Evolutionary conservation across 345 rosid species (phyloP).

Genomic region (Boechera divaricarpa): DNA sequence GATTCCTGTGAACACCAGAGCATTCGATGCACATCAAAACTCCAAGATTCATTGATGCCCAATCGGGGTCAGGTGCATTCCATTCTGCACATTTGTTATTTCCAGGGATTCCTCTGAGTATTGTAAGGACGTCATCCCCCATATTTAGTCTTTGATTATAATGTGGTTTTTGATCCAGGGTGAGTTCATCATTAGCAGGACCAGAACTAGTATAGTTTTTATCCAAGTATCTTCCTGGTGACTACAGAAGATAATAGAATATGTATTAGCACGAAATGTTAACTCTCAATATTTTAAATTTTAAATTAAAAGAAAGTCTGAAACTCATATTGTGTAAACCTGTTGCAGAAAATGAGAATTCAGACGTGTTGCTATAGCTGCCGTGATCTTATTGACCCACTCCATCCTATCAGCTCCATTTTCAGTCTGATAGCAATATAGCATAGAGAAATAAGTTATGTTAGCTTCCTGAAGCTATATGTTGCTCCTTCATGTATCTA

Average conservation of each 20-base stretch:
- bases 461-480: conserved; percentile 20
- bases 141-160: conserved; percentile 42
- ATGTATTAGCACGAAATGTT: conserved; percentile 28
- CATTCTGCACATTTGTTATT: conserved; percentile 87
- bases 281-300: conserved; percentile 2
- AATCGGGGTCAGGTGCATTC: conserved; percentile 74
- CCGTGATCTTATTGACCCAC: conserved; percentile 80
- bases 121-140: conserved; percentile 52
- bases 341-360: conserved; percentile 70
- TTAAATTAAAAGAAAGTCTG: not conserved
- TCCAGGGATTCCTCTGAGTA: conserved; percentile 76
- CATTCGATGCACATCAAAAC: conserved; percentile 84
- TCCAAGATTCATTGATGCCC: conserved; percentile 96
- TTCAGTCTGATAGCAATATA: conserved; percentile 66
- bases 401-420: conserved; percentile 83
- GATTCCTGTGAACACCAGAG: conserved; percentile 91
- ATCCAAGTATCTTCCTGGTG: conserved; percentile 46
- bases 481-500: not conserved
- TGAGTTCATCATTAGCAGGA: conserved; percentile 44
- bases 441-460: conserved; percentile 14
- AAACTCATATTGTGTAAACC: conserved; percentile 52
- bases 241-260: conserved; percentile 50
- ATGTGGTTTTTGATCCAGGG: conserved; percentile 41
- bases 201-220: conserved; percentile 40
- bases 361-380: conserved; percentile 72